Evolutionary conservation across 2,329 filamentous ascomycete genomes (phyloP), one percentile per base, ranked within the genome.

Genomic region (Tolypocladium guangdongense): DNA sequence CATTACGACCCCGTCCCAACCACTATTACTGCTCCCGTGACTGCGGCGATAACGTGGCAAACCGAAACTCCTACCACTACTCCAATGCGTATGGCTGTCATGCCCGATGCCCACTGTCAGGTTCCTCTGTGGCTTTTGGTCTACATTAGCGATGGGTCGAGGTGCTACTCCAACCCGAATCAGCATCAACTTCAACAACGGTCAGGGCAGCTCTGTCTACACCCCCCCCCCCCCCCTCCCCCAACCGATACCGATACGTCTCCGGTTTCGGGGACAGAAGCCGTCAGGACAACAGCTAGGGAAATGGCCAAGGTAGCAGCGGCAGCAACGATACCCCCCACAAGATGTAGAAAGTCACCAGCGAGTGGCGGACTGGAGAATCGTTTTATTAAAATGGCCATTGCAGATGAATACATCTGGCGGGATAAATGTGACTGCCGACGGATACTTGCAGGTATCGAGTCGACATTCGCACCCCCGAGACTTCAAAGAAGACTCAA

Each of bases 111-210:
- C 7, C 7, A 2, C 30, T 30, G 30, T 30, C 30, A 30, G 30
- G 30, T 27, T 27, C 27, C 3, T 27, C 6, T 27, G 3, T 30
- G 30, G 7, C 30, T 30, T 30, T 30, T 8, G 30, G 30, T 8
- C 30, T 30, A 30, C 27, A 27, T 27, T 27, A 80, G 77, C 30
- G 63, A 87, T 60, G 82, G 83, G 38, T 86, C 82, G 2, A 88
- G 88, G 74, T 87, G 88, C 72, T 88, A 88, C 70, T 80, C 77
- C 64, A 88, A 88, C 70, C 69, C 82, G 47, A 78, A 86, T 57
- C n/a, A 85, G 80, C 62, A 84, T 79, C 38, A 88, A 88, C 71
- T 71, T 86, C 74, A 85, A 86, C 68, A 68, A 75, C 59, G 82
- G 83, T 47, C 64, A 64, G 16, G 84, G 83, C 8, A 62, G 68